A percentile compares a stretch with the other conserved stretches of the same genome.
These are phyloP conservation scores for Lathyrus sativus DNA, from an alignment of 306 rosid species.

Conservation along the genomic window DNA sequence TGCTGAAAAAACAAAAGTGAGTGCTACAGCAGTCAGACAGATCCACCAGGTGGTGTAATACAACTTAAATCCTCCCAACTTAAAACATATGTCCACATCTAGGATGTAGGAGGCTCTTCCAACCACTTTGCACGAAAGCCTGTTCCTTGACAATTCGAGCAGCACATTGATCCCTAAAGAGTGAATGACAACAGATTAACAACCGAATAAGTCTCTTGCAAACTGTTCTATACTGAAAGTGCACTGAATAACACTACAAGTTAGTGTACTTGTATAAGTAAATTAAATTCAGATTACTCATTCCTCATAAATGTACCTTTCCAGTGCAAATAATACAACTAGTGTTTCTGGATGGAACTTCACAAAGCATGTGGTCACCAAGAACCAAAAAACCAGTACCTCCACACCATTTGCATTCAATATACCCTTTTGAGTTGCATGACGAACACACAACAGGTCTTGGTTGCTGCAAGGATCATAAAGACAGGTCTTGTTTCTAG, in stretches of 20 bases:
- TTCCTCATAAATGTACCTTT: conserved; percentile 51
- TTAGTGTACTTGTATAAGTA: neutral
- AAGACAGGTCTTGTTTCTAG: neutral
- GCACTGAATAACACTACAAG: conserved; percentile 11
- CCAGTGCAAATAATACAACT: conserved; percentile 81
- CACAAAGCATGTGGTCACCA: conserved; percentile 97
- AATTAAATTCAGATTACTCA: conserved; percentile 23
- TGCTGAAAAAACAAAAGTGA: conserved; percentile 27
- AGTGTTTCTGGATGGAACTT: conserved; percentile 88
- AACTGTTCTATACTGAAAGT: conserved; percentile 41
- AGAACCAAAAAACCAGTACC: conserved; percentile 93
- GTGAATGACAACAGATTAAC: conserved; percentile 16
- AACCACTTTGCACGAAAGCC: conserved; percentile 72
- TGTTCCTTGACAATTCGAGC: conserved; percentile 62
- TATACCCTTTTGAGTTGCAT: conserved; percentile 76
- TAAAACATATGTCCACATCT: too few relatives aligned
- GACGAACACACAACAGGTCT: conserved; percentile 81
- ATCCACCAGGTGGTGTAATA: conserved; percentile 19
- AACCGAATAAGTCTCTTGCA: neutral
- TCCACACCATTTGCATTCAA: conserved; percentile 88
- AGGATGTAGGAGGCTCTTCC: conserved; percentile 73
- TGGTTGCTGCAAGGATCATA: conserved; percentile 72
- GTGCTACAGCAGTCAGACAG: conserved; percentile 16
- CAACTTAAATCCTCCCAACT: conserved; percentile 22
- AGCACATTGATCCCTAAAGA: conserved; percentile 48